A percentile compares a stretch with the other conserved stretches of the same genome.
Evolutionary conservation across 768 basidiomycete species (phyloP).

Genomic region (Tulasnella calospora): DNA sequence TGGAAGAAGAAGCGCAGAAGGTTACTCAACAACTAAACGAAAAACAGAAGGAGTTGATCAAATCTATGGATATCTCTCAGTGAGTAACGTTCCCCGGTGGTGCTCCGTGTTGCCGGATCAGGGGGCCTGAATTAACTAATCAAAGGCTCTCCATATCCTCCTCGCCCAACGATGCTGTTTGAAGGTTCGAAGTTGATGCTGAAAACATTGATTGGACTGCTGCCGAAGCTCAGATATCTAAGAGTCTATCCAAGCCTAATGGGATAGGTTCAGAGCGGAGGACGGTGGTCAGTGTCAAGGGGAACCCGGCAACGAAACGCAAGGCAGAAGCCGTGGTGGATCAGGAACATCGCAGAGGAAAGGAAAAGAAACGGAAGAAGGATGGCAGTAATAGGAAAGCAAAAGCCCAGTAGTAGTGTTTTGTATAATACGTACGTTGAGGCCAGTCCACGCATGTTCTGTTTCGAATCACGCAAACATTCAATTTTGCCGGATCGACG

Average conservation of each 20-base stretch:
- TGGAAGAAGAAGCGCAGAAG: slow-evolving; percentile 70
- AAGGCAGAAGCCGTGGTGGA: slow-evolving; percentile 47
- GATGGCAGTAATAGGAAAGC: slow-evolving; percentile 22
- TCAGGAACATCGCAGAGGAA: slow-evolving; percentile 32
- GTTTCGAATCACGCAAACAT: slow-evolving; percentile 1
- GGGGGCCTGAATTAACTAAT: background rate
- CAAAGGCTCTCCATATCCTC: slow-evolving; percentile 3
- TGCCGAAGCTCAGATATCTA: slow-evolving; percentile 68
- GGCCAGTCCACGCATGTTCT: background rate
- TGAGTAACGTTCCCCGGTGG: slow-evolving; percentile 44
- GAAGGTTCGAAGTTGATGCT: slow-evolving; percentile 57
- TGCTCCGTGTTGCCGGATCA: background rate
- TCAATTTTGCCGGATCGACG: background rate
- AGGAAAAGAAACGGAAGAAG: slow-evolving; percentile 27
- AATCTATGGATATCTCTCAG: slow-evolving; percentile 82
- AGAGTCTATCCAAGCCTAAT: slow-evolving; percentile 38
- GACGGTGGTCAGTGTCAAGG: slow-evolving; percentile 74
- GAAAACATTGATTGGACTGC: slow-evolving; percentile 63
- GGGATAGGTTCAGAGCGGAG: slow-evolving; percentile 42
- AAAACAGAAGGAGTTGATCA: slow-evolving; percentile 79
- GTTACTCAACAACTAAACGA: slow-evolving; percentile 45
- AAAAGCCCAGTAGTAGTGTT: background rate
- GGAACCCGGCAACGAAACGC: slow-evolving; percentile 36
- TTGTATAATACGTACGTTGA: background rate
- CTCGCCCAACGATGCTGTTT: slow-evolving; percentile 2